phyloP scores from a whole-genome alignment of 2,329 filamentous ascomycete genomes.

The Botryotinia narcissicola region DNA sequence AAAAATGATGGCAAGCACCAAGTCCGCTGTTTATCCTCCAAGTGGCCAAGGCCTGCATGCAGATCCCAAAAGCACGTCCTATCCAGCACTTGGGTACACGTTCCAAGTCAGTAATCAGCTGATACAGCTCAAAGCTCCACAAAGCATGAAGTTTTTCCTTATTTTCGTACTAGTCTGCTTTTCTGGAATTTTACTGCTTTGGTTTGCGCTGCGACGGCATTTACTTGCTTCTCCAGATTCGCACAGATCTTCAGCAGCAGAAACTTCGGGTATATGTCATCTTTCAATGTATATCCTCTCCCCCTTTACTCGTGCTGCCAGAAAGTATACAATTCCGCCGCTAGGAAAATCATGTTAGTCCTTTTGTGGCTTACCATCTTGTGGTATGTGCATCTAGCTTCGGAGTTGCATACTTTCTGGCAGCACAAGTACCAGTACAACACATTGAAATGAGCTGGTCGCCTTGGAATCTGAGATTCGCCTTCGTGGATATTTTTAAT shows the following conservation, averaged over 20 bases:
- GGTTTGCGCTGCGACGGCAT: neutral
- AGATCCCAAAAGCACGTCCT: neutral
- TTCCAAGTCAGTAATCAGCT: neutral
- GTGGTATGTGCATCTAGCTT: neutral
- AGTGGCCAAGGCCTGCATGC: neutral
- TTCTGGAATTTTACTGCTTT: neutral
- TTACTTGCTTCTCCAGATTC: neutral
- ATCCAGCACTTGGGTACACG: neutral
- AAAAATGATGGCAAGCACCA: neutral
- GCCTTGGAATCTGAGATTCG: neutral
- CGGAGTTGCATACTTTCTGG: neutral
- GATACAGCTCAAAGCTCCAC: neutral
- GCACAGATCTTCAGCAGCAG: neutral
- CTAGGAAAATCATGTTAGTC: neutral
- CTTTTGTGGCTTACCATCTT: neutral
- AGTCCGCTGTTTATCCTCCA: neutral
- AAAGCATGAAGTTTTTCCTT: neutral
- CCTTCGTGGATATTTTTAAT: neutral
- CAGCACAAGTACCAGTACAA: neutral
- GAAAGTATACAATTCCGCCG: neutral
- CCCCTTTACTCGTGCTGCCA: neutral
- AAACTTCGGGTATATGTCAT: neutral
- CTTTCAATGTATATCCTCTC: neutral
- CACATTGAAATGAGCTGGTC: neutral
- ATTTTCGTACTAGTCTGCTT: neutral